Conservation (phyloP, 495 filamentous ascomycete species). For the Aspergillus heteromorphus region DNA sequence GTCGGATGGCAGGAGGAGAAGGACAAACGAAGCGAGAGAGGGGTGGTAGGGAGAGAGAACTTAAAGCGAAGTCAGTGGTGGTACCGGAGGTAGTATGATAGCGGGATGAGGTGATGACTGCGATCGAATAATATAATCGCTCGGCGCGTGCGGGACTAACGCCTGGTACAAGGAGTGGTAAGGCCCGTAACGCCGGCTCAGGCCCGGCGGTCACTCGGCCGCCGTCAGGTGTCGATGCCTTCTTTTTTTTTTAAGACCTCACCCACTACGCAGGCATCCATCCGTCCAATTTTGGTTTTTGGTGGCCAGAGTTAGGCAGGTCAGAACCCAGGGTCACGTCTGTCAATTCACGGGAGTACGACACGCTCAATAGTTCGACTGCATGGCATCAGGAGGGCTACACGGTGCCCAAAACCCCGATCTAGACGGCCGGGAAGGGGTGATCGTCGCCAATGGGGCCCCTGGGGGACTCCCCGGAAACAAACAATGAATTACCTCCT, state of each 20-base stretch:
- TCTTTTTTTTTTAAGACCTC: neutral
- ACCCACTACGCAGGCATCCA: neutral
- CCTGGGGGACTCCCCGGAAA: neutral
- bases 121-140: too few relatives aligned
- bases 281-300: neutral
- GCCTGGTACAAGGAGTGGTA: neutral
- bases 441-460: neutral
- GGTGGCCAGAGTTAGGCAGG: too few relatives aligned
- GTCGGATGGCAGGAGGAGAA: neutral
- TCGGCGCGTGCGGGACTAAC: too few relatives aligned
- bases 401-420: neutral
- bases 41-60: neutral
- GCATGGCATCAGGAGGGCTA: neutral
- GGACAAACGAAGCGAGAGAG: neutral
- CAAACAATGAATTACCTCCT: too few relatives aligned
- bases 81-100: neutral
- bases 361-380: neutral
- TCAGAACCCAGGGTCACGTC: too few relatives aligned
- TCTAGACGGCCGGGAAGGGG: neutral
- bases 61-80: neutral
- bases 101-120: constrained; percentile 1
- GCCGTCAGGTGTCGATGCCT: constrained; percentile 1
- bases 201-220: constrained; percentile 9
- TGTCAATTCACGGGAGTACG: too few relatives aligned
- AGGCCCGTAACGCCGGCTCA: constrained; percentile 3